These are phyloP conservation scores for Leptosphaerulina australis DNA, from an alignment of 2,329 filamentous ascomycete species.

Conservation along the genomic window DNA sequence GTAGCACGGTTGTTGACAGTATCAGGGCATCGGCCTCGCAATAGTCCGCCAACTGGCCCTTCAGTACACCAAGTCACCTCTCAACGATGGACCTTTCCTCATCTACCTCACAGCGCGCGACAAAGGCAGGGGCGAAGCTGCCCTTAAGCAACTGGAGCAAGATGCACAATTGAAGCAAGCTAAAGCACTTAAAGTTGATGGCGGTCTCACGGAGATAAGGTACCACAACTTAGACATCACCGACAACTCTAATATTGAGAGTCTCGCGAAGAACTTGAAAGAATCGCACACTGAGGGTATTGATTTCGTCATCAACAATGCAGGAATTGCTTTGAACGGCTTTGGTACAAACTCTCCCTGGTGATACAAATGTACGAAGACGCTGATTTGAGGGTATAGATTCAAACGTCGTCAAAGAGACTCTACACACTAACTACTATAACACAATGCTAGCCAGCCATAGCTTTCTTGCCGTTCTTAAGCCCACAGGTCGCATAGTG, in stretches of 20 bases:
- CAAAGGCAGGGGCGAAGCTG: constrained; percentile 54
- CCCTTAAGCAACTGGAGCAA: constrained; percentile 51
- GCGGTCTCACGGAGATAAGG: constrained; percentile 53
- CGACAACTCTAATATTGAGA: constrained; percentile 52
- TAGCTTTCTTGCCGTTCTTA: constrained; percentile 55
- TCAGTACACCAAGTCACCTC: constrained; percentile 57
- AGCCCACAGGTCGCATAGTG: constrained; percentile 52
- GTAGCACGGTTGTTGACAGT: too few relatives aligned
- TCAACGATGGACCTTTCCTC: constrained; percentile 56
- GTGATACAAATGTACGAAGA: too few relatives aligned
- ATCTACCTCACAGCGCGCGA: constrained; percentile 63
- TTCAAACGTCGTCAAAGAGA: constrained; percentile 55
- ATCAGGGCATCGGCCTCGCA: constrained; percentile 54
- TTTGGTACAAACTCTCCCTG: constrained; percentile 44
- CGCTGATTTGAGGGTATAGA: constrained; percentile 41
- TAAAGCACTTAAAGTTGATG: constrained; percentile 50
- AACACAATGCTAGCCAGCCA: constrained; percentile 56
- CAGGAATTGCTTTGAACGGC: constrained; percentile 56
- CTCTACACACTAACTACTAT: constrained; percentile 60
- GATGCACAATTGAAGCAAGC: constrained; percentile 55
- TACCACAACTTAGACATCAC: constrained; percentile 58
- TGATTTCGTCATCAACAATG: constrained; percentile 62
- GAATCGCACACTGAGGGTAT: constrained; percentile 56
- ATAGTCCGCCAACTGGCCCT: constrained; percentile 61
- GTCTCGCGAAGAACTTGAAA: constrained; percentile 52